A percentile compares a stretch with the other conserved stretches of the same genome.
Conservation (phyloP, 805 yeast genomes). For the Candida oleophila region DNA sequence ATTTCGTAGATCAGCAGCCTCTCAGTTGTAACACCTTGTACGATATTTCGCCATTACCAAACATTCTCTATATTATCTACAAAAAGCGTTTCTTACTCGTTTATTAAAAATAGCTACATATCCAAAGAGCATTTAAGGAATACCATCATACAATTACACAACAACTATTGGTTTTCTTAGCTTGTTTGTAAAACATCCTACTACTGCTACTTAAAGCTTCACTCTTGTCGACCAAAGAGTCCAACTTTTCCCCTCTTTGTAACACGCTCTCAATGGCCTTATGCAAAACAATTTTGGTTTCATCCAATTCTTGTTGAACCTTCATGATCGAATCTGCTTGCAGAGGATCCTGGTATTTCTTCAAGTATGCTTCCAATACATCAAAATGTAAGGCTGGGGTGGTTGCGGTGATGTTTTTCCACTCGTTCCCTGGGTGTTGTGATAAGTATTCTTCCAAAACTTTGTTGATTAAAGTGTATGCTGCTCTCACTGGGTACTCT, state of each 20-base stretch:
- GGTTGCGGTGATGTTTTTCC: constrained; percentile 53
- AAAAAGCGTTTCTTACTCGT: not conserved
- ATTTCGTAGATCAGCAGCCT: too few species aligned
- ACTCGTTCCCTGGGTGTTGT: constrained; percentile 71
- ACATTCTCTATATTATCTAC: too few species aligned
- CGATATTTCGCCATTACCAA: too few species aligned
- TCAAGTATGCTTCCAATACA: constrained; percentile 65
- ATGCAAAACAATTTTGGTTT: constrained; percentile 93
- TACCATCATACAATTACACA: constrained; percentile 63
- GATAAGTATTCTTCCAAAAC: constrained; percentile 86
- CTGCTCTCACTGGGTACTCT: constrained; percentile 96
- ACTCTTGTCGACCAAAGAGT: constrained; percentile 89
- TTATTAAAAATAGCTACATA: not conserved
- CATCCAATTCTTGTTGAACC: constrained; percentile 97
- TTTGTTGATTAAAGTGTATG: constrained; percentile 88
- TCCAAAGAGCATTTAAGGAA: too few species aligned
- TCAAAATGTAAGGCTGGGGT: constrained; percentile 50
- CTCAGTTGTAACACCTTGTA: too few species aligned
- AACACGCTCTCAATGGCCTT: constrained; percentile 92
- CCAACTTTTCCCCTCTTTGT: constrained; percentile 95
- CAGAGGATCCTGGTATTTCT: constrained; percentile 91
- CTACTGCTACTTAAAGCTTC: constrained; percentile 88
- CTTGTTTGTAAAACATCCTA: constrained; percentile 94
- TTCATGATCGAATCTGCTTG: constrained; percentile 97
- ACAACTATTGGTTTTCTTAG: constrained; percentile 87